phyloP scores from a whole-genome alignment of 192 early-diverging fungal genomes.

The Podila horticola region DNA sequence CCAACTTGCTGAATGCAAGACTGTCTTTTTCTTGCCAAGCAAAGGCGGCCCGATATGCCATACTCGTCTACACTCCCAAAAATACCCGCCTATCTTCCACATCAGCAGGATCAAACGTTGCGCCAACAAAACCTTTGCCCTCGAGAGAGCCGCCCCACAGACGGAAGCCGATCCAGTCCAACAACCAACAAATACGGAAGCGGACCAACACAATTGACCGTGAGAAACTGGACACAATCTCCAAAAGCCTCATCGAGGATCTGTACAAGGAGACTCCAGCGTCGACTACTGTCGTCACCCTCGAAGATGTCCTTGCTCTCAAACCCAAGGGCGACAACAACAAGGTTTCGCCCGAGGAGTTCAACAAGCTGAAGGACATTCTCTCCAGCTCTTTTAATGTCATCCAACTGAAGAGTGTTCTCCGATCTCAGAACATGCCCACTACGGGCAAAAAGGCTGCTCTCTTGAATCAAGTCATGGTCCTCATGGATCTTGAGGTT shows the following conservation, averaged over 20 bases:
- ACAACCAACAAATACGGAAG: too few species aligned
- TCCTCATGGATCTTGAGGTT: conserved; percentile 34
- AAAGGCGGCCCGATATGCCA: background rate
- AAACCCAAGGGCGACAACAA: conserved; percentile 1
- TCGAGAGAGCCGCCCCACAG: background rate
- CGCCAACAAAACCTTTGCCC: background rate
- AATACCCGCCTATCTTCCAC: background rate
- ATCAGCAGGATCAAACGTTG: background rate
- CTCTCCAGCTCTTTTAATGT: conserved; percentile 36
- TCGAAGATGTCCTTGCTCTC: conserved; percentile 39
- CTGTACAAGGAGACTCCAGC: conserved; percentile 9
- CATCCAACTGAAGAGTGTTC: conserved; percentile 31
- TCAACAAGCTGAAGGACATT: conserved; percentile 31
- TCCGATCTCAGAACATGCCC: conserved; percentile 18
- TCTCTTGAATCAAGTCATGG: conserved; percentile 42
- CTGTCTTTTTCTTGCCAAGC: background rate
- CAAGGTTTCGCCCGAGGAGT: conserved; percentile 24
- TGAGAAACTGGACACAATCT: conserved; percentile 27
- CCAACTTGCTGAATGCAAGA: background rate
- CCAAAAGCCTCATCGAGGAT: conserved; percentile 27
- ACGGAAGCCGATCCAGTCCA: too few species aligned
- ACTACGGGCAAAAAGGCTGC: conserved; percentile 25
- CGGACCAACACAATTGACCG: too few species aligned
- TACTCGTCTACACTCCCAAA: background rate
- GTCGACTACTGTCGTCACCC: conserved; percentile 12